Conservation (phyloP, 2,329 filamentous ascomycete species). For the Claviceps capensis region DNA sequence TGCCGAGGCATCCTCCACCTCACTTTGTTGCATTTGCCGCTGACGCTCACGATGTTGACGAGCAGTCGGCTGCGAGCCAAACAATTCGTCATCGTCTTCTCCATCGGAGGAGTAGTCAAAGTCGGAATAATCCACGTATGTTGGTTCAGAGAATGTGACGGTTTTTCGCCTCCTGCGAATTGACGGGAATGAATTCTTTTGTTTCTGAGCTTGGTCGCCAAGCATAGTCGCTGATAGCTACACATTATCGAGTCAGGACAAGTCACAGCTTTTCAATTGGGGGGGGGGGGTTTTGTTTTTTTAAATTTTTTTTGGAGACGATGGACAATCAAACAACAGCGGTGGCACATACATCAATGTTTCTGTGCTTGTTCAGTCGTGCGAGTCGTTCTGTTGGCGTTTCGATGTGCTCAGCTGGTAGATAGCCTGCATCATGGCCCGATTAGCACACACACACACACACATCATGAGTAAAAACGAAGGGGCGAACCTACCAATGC, state of each 20-base stretch:
- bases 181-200: conserved; percentile 69
- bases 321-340: no score
- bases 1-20: conserved; percentile 19
- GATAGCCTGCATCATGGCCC: conserved; percentile 51
- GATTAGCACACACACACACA: neutral
- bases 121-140: conserved; percentile 79
- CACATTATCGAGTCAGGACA: conserved; percentile 9
- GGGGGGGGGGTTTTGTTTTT: neutral
- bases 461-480: neutral
- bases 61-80: conserved; percentile 20
- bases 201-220: conserved; percentile 56
- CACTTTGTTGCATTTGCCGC: conserved; percentile 11
- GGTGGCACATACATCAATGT: conserved; percentile 65
- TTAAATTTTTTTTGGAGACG: neutral
- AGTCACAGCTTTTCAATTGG: neutral
- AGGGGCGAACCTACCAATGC: conserved; percentile 47
- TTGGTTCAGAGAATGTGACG: conserved; percentile 72
- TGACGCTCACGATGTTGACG: conserved; percentile 19
- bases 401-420: conserved; percentile 96
- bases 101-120: conserved; percentile 77
- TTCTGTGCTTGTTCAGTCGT: conserved; percentile 91
- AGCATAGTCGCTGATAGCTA: conserved; percentile 51
- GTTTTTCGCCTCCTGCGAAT: conserved; percentile 78
- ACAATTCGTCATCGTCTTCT: conserved; percentile 34
- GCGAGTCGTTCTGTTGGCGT: conserved; percentile 91